Percentiles rank a stretch among this genome's conserved stretches.
Evolutionary conservation across 257 asterid species (phyloP).

Genomic region (Solanum paucissectum): DNA sequence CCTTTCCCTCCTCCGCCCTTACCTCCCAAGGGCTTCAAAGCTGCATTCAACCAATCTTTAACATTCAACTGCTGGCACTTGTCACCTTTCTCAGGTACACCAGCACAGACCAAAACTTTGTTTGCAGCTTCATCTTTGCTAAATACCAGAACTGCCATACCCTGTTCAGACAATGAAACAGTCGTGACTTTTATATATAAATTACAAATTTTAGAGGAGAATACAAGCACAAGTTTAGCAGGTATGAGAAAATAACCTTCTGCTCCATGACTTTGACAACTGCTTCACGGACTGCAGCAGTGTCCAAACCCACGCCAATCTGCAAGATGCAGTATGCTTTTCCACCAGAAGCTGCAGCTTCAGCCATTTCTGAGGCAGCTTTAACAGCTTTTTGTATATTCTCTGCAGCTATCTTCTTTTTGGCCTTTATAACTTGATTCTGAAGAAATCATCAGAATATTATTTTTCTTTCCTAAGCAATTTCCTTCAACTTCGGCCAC

Average conservation of each 20-base stretch:
- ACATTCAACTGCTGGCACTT: slow-evolving; percentile 52
- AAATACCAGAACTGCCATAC: slow-evolving; percentile 73
- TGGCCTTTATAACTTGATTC: slow-evolving; percentile 74
- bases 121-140: slow-evolving; percentile 60
- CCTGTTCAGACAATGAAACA: slow-evolving; percentile 29
- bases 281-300: slow-evolving; percentile 96
- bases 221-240: background rate
- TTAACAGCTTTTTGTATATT: slow-evolving; percentile 65
- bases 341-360: slow-evolving; percentile 60
- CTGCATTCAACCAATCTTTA: slow-evolving; percentile 72
- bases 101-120: slow-evolving; percentile 93
- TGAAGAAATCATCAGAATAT: slow-evolving; percentile 5
- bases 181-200: background rate
- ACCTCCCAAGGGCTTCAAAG: slow-evolving; percentile 62
- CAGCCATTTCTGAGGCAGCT: slow-evolving; percentile 57
- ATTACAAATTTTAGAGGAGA: background rate
- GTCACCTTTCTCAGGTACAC: slow-evolving; percentile 72
- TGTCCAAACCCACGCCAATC: slow-evolving; percentile 79
- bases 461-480: background rate
- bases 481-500: background rate
- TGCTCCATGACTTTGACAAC: slow-evolving; percentile 88
- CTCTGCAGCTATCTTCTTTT: slow-evolving; percentile 81
- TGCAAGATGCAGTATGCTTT: slow-evolving; percentile 62
- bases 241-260: slow-evolving; percentile 37
- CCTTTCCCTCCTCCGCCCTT: slow-evolving; percentile 99